phyloP scores from a whole-genome alignment of 2,329 filamentous ascomycete genomes.

The Trichoderma atroviride region DNA sequence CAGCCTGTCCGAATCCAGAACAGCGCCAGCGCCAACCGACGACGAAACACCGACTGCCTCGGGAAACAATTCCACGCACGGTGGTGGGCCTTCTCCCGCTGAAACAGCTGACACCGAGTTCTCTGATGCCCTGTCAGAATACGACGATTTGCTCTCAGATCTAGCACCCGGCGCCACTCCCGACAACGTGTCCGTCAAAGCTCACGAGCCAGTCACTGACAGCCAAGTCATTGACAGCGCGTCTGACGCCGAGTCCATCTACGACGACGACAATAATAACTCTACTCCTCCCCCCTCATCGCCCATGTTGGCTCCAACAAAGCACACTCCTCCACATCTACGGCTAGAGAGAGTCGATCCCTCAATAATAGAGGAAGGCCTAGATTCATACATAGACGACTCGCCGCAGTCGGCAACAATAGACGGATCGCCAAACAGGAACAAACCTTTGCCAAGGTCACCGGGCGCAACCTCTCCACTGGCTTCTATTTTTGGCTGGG shows the following conservation, averaged over 20 bases:
- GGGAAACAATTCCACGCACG: slow-evolving; percentile 22
- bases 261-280: slow-evolving; percentile 38
- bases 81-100: slow-evolving; percentile 7
- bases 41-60: slow-evolving; percentile 22
- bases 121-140: slow-evolving; percentile 48
- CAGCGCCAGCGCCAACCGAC: slow-evolving; percentile 15
- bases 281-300: slow-evolving; percentile 46
- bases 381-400: slow-evolving; percentile 32
- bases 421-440: slow-evolving; percentile 45
- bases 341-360: slow-evolving; percentile 50
- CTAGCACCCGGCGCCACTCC: slow-evolving; percentile 34
- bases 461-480: slow-evolving; percentile 53
- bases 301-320: slow-evolving; percentile 51
- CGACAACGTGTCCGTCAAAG: slow-evolving; percentile 35
- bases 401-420: slow-evolving; percentile 37
- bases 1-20: slow-evolving; percentile 3
- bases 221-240: slow-evolving; percentile 36
- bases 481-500: slow-evolving; percentile 58
- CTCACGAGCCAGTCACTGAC: slow-evolving; percentile 37
- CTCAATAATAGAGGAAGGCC: slow-evolving; percentile 35
- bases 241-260: slow-evolving; percentile 31
- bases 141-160: slow-evolving; percentile 48
- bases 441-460: slow-evolving; percentile 59
- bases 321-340: slow-evolving; percentile 56
- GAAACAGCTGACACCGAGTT: slow-evolving; percentile 41